These are phyloP conservation scores for Penicillium egyptiacum DNA, from an alignment of 495 filamentous ascomycete genomes.

Conservation along the genomic window DNA sequence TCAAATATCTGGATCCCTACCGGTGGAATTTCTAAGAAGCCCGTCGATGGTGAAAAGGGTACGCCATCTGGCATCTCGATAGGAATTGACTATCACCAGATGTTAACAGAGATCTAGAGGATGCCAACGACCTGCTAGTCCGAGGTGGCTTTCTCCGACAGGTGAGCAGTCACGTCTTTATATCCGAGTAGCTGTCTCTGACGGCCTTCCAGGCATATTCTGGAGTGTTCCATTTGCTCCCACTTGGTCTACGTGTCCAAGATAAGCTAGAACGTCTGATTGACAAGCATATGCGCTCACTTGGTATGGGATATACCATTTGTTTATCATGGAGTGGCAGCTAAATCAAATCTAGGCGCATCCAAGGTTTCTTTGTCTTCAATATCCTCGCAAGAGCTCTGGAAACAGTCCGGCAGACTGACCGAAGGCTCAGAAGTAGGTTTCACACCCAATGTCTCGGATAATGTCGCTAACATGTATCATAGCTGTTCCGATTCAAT, in stretches of 20 bases:
- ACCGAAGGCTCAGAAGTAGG: constrained; percentile 60
- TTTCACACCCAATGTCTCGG: neutral
- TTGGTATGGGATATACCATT: constrained; percentile 53
- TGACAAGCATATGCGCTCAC: constrained; percentile 79
- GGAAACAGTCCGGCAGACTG: constrained; percentile 68
- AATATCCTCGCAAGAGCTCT: constrained; percentile 80
- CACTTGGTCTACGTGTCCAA: constrained; percentile 85
- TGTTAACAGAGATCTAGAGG: constrained; percentile 43
- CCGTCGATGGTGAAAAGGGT: constrained; percentile 49
- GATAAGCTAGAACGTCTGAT: constrained; percentile 83
- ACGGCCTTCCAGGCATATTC: constrained; percentile 62
- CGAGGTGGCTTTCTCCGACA: constrained; percentile 80
- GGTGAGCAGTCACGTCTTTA: constrained; percentile 36
- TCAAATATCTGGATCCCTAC: constrained; percentile 78
- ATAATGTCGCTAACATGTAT: neutral
- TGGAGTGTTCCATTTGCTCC: constrained; percentile 90
- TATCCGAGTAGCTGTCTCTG: neutral
- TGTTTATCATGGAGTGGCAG: neutral
- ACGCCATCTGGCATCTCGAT: neutral
- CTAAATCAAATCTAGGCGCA: constrained; percentile 58
- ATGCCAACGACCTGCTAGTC: constrained; percentile 72
- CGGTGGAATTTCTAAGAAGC: constrained; percentile 63
- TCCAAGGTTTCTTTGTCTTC: constrained; percentile 87
- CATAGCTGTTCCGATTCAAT: constrained; percentile 72
- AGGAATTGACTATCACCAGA: neutral